A percentile compares a stretch with the other conserved stretches of the same genome.
Conservation (phyloP, 495 filamentous ascomycete species). For the Podospora sp. region DNA sequence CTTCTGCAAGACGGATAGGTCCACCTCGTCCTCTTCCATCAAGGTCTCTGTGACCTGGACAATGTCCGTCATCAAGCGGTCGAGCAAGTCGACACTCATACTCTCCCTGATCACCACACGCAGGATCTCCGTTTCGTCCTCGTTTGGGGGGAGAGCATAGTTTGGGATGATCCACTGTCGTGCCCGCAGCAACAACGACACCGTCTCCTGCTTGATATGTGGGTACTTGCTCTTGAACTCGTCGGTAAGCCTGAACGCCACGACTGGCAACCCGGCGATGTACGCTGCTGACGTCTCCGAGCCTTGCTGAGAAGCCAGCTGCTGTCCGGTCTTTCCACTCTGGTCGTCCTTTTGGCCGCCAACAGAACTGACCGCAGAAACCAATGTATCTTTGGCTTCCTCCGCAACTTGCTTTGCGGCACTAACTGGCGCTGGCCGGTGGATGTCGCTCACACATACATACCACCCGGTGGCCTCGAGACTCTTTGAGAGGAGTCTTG, state of each 20-base stretch:
- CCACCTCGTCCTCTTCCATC: constrained; percentile 54
- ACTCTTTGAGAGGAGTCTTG: constrained; percentile 65
- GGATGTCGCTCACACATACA: constrained; percentile 69
- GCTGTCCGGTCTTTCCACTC: not conserved
- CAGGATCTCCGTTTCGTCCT: constrained; percentile 67
- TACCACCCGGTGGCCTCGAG: constrained; percentile 73
- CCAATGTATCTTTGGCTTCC: constrained; percentile 34
- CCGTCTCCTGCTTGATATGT: constrained; percentile 65
- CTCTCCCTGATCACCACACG: constrained; percentile 69
- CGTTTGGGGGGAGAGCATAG: constrained; percentile 68
- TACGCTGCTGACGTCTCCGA: constrained; percentile 62
- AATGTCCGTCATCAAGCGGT: constrained; percentile 60
- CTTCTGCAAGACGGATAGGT: constrained; percentile 46
- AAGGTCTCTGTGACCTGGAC: constrained; percentile 59
- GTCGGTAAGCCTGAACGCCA: constrained; percentile 67
- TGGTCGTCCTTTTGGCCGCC: not conserved
- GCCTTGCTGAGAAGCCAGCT: not conserved
- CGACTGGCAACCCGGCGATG: constrained; percentile 70
- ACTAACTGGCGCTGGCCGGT: constrained; percentile 45
- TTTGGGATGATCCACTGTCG: constrained; percentile 79
- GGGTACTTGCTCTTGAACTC: constrained; percentile 64
- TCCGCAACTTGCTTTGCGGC: constrained; percentile 22
- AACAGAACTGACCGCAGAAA: constrained; percentile 27
- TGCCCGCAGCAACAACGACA: constrained; percentile 66
- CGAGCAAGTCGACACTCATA: constrained; percentile 70